These are phyloP conservation scores for Clonostachys sp. DNA, from an alignment of 2,329 filamentous ascomycete genomes.

Conservation along the genomic window DNA sequence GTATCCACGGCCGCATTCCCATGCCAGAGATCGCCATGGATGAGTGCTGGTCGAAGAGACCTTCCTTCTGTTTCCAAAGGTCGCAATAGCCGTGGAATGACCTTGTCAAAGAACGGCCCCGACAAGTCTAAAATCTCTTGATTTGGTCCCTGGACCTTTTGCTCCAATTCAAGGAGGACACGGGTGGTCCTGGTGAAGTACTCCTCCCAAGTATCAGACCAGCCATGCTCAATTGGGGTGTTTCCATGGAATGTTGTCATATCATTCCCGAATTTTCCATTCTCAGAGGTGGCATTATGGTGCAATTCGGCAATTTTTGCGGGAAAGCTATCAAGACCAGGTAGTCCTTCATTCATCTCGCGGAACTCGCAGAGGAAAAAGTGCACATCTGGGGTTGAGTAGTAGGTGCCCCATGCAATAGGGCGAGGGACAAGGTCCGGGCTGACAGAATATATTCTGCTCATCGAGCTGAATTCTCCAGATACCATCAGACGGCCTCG, in stretches of 20 bases:
- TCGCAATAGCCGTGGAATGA: constrained; percentile 17
- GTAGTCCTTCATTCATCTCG: constrained; percentile 1
- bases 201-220: constrained; percentile 24
- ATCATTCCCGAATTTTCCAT: constrained; percentile 24
- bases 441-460: background rate
- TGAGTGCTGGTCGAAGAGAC: constrained; percentile 17
- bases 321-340: background rate
- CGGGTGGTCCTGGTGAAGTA: constrained; percentile 15
- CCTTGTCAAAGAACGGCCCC: constrained; percentile 12
- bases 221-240: constrained; percentile 15
- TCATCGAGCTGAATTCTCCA: constrained; percentile 2
- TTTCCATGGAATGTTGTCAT: constrained; percentile 20
- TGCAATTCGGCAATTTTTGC: background rate
- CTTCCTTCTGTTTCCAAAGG: constrained; percentile 18
- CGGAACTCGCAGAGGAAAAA: constrained; percentile 5
- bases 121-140: constrained; percentile 9
- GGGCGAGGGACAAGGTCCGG: constrained; percentile 1
- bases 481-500: background rate
- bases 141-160: constrained; percentile 1
- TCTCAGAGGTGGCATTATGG: constrained; percentile 12
- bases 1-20: constrained; percentile 18
- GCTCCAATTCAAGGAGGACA: constrained; percentile 1
- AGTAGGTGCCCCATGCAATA: constrained; percentile 1
- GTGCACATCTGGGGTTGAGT: background rate
- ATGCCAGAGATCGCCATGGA: constrained; percentile 25